phyloP scores from a whole-genome alignment of 2,329 filamentous ascomycete species.

The Dactylellina parvicollis region DNA sequence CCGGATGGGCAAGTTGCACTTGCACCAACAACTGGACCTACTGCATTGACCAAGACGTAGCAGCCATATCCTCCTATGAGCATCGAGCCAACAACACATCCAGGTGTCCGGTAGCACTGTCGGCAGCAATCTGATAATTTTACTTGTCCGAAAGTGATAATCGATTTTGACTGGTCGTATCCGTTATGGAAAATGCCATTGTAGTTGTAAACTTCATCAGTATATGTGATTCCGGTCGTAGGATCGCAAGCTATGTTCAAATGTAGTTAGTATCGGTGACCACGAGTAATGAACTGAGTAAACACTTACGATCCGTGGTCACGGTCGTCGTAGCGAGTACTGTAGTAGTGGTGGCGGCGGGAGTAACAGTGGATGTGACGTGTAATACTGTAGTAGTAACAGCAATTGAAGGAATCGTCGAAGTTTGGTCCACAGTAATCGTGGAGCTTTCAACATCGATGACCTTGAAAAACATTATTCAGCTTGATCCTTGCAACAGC shows the following conservation, averaged over 20 bases:
- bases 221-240: slow-evolving; percentile 9
- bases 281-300: not conserved
- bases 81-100: slow-evolving; percentile 7
- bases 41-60: slow-evolving; percentile 16
- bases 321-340: not conserved
- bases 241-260: slow-evolving; percentile 14
- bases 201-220: slow-evolving; percentile 6
- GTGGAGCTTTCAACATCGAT: slow-evolving; percentile 17
- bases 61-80: slow-evolving; percentile 20
- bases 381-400: slow-evolving; percentile 1
- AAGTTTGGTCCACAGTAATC: slow-evolving; percentile 11
- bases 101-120: slow-evolving; percentile 4
- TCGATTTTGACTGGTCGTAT: slow-evolving; percentile 1
- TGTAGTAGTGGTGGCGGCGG: not conserved
- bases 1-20: slow-evolving; percentile 23
- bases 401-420: slow-evolving; percentile 16
- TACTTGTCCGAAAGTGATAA: slow-evolving; percentile 11
- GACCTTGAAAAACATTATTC: not conserved
- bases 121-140: slow-evolving; percentile 5
- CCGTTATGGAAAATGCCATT: slow-evolving; percentile 10
- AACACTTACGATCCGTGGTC: slow-evolving; percentile 7
- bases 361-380: slow-evolving; percentile 14
- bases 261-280: not conserved
- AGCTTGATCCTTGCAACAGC: too few relatives aligned
- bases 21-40: not conserved